phyloP scores from a whole-genome alignment of 139 green algal genomes.

The Chlamydomonas applanata region DNA sequence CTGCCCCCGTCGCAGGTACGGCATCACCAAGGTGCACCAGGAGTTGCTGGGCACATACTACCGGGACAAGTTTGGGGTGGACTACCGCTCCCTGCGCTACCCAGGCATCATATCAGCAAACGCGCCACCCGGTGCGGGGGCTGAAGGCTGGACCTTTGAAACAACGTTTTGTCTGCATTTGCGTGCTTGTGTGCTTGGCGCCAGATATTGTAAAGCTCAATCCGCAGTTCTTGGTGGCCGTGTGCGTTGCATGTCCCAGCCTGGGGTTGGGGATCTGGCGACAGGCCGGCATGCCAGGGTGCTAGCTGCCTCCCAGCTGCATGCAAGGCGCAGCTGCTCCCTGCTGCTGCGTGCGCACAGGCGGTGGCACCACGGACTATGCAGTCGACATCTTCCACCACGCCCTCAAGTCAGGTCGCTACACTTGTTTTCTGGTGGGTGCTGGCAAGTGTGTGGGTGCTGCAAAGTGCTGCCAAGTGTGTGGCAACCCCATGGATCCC shows the following conservation, averaged over 20 bases:
- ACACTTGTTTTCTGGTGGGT: slow-evolving; percentile 59
- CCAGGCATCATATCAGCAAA: slow-evolving; percentile 66
- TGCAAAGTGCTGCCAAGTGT: neutral
- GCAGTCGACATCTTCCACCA: slow-evolving; percentile 68
- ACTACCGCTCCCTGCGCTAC: slow-evolving; percentile 68
- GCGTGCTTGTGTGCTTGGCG: too few species aligned
- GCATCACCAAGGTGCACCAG: slow-evolving; percentile 69
- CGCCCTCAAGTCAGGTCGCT: slow-evolving; percentile 41
- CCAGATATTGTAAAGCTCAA: too few species aligned
- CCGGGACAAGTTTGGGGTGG: slow-evolving; percentile 49
- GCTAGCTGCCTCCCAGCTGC: too few species aligned
- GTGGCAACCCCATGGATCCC: too few species aligned
- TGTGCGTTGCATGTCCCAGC: too few species aligned
- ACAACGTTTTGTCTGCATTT: too few species aligned
- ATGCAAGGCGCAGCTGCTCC: too few species aligned
- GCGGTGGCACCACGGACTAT: slow-evolving; percentile 75
- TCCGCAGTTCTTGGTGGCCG: too few species aligned
- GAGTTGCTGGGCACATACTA: slow-evolving; percentile 70
- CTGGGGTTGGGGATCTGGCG: too few species aligned
- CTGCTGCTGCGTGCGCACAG: too few species aligned
- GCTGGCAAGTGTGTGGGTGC: neutral
- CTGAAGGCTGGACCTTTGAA: too few species aligned
- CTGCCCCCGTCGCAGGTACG: slow-evolving; percentile 45
- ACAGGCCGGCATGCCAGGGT: too few species aligned
- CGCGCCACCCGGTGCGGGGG: slow-evolving; percentile 10